Percentiles rank a stretch among this genome's conserved stretches.
These are phyloP conservation scores for Trametes coccinea DNA, from an alignment of 768 basidiomycete genomes.

Conservation along the genomic window DNA sequence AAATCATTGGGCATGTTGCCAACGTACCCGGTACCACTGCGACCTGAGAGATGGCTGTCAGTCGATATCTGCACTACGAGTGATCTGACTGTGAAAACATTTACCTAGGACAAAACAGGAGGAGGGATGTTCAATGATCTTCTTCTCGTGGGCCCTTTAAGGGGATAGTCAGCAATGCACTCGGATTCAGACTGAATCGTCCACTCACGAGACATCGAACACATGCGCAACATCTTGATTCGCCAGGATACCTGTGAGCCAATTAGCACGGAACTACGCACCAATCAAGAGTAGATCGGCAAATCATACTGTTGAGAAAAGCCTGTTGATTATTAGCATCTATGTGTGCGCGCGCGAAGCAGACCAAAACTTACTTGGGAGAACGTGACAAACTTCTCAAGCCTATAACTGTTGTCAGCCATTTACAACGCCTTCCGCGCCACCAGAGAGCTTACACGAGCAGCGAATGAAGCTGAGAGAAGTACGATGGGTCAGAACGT, in stretches of 20 bases:
- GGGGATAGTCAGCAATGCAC: not conserved
- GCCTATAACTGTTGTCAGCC: constrained; percentile 8
- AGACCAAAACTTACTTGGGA: constrained; percentile 26
- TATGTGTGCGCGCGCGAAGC: not conserved
- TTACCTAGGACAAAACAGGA: constrained; percentile 62
- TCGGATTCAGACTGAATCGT: not conserved
- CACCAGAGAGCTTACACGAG: constrained; percentile 44
- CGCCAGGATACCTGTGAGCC: constrained; percentile 47
- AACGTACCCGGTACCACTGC: constrained; percentile 73
- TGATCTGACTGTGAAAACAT: not conserved
- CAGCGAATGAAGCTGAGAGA: constrained; percentile 52
- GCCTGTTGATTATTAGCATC: not conserved
- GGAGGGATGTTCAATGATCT: constrained; percentile 56
- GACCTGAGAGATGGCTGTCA: constrained; percentile 28
- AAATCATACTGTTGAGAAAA: not conserved
- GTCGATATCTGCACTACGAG: not conserved
- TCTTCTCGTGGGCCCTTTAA: constrained; percentile 46
- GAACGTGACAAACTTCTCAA: constrained; percentile 34
- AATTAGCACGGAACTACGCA: not conserved
- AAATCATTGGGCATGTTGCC: too few relatives aligned
- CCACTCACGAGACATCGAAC: constrained; percentile 36
- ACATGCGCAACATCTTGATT: constrained; percentile 44
- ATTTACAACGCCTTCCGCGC: too few relatives aligned
- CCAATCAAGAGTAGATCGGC: not conserved
- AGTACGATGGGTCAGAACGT: too few relatives aligned